Evolutionary conservation across 2,329 filamentous ascomycete genomes (phyloP).

Genomic region (Epicoccum nigrum): DNA sequence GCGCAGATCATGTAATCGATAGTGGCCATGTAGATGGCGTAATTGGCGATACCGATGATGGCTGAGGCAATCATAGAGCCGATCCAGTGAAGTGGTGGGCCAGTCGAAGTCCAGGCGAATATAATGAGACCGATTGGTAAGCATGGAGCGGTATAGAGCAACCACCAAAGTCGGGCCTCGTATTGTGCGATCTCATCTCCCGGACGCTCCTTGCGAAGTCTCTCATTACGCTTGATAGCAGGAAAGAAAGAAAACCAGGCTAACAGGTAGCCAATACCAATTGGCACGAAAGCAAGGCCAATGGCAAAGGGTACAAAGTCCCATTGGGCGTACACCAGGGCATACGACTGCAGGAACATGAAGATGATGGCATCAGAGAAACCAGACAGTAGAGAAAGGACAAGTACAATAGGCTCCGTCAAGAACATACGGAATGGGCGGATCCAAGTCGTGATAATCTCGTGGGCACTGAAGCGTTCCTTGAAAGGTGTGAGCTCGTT

Average conservation of each 20-base stretch:
- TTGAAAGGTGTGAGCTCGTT: constrained; percentile 64
- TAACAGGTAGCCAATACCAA: constrained; percentile 66
- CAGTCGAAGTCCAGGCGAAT: constrained; percentile 73
- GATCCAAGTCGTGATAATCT: constrained; percentile 58
- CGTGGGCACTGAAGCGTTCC: constrained; percentile 47
- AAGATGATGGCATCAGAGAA: constrained; percentile 81
- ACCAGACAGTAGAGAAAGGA: constrained; percentile 72
- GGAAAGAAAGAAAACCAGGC: constrained; percentile 68
- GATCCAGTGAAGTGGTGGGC: constrained; percentile 71
- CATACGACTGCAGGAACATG: constrained; percentile 76
- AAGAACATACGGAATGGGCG: constrained; percentile 75
- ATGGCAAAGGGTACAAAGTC: constrained; percentile 62
- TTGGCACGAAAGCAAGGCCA: constrained; percentile 67
- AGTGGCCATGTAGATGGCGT: constrained; percentile 77
- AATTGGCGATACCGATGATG: constrained; percentile 74
- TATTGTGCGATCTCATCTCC: constrained; percentile 42
- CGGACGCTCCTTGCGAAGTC: constrained; percentile 36
- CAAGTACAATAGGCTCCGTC: constrained; percentile 76
- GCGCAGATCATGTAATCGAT: constrained; percentile 81
- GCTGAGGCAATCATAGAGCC: constrained; percentile 69
- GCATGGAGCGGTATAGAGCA: constrained; percentile 67
- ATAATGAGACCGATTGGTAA: constrained; percentile 73
- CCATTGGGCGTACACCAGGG: constrained; percentile 72
- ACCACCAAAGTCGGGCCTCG: constrained; percentile 66
- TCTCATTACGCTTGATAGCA: constrained; percentile 50